Base-by-base conservation (phyloP, 768 basidiomycete species). In the Lactarius hengduanensis region DNA sequence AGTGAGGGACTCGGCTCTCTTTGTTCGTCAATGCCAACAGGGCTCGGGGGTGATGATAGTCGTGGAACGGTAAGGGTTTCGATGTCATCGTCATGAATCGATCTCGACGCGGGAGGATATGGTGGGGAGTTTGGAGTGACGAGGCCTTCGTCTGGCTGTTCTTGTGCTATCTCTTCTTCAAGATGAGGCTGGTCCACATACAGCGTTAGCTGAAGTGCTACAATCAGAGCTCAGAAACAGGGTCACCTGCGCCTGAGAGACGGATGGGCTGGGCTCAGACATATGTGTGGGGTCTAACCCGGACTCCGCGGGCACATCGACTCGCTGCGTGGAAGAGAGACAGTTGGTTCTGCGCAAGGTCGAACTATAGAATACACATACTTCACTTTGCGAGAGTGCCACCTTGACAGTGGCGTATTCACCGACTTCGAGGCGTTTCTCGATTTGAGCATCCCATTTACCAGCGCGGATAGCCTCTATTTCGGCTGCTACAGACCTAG, bases 381-480 rank as follows among this genome's bases (percentile, higher is more conserved):
- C 61, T 28, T 62, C 65, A 59, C 65, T 66, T 43, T 58, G 61
- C 30, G 30, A 57, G 34, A n/a, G 50, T 43, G 56, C n/a, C 34
- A 70, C 55, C 43, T 70, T 68, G 20, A 67, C 76, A 18, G 43
- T 18, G 34, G 16, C n/a, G 34, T 65, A 55, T 38, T 63, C 59
- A 63, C 68, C 18, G 55, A 34, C 28, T 41, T 58, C 72, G 72
- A 78, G 73, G 68, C 80, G 70, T 64, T 73, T 72, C 66, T 71
- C 76, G 20, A 89, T 83, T 70, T 77, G 77, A 58, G 80, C 78
- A 71, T 90, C 89, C 84, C 86, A 86, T 61, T 77, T 75, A 1
- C 92, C 91, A 15, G 82, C 78, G 32, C 87, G 86, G 67, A 94
- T 90, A 2, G 86, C 85, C 59, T 91, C 85, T 55, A 95, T 91